phyloP scores from a whole-genome alignment of 768 basidiomycete species.

The Phlebiopsis gigantea region DNA sequence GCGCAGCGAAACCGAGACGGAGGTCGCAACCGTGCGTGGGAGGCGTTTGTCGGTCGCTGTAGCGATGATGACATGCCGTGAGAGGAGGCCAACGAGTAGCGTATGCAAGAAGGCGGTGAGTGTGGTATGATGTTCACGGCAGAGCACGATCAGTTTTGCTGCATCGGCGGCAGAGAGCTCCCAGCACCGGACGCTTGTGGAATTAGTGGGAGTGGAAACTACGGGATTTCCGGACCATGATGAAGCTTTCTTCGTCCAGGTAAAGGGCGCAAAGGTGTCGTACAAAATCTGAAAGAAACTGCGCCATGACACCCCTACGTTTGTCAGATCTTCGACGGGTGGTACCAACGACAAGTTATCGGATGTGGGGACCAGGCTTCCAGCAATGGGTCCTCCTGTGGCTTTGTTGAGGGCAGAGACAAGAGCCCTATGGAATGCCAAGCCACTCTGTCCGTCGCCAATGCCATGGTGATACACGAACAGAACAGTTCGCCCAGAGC shows the following conservation, averaged over 20 bases:
- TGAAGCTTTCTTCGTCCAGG: neutral
- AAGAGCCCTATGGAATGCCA: constrained; percentile 33
- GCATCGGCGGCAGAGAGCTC: constrained; percentile 1
- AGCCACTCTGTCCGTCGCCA: constrained; percentile 35
- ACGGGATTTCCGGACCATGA: constrained; percentile 10
- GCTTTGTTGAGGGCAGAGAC: constrained; percentile 24
- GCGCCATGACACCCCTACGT: neutral
- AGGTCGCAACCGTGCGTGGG: constrained; percentile 4
- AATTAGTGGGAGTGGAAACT: neutral
- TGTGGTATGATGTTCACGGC: constrained; percentile 7
- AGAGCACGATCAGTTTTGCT: neutral
- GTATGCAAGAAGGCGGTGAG: constrained; percentile 7
- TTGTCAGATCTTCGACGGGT: constrained; percentile 7
- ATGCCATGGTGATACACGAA: constrained; percentile 35
- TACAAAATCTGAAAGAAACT: constrained; percentile 6
- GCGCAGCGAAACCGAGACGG: constrained; percentile 32
- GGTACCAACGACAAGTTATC: neutral
- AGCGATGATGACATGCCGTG: neutral
- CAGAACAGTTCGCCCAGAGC: constrained; percentile 27
- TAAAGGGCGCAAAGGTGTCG: constrained; percentile 2
- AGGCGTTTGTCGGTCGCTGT: neutral
- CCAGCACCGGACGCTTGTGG: neutral
- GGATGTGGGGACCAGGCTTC: neutral
- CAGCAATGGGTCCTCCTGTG: neutral
- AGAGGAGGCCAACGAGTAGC: neutral